Evolutionary conservation across 768 basidiomycete genomes (phyloP), one percentile per base, ranked within the genome.

Genomic region (Amanita polypyramis): DNA sequence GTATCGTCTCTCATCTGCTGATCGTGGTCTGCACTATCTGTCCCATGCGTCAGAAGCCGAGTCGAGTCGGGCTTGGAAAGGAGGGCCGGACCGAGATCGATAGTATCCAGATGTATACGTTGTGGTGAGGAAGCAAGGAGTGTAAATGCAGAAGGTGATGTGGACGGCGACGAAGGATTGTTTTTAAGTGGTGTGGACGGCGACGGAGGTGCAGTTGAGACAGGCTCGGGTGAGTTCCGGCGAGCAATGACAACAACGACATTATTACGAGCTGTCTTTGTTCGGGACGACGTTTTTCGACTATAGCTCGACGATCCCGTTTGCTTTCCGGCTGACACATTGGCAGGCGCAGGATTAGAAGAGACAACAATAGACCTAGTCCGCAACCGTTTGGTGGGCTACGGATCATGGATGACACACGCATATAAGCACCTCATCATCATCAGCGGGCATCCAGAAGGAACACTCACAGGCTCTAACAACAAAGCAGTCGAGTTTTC

Each of bases 21-120:
- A 14, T 29, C 25, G 27, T n/a, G 5, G 9, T 17, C 41, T 7
- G 8, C 4, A 15, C 12, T 12, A 42, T 42, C 25, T 25, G 41
- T 42, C 27, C 2, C 12, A 15, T 17, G 20, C 38, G 15, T 5
- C 41, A 23, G 27, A 23, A 3, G 21, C 19, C 41, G 41, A 12
- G 27, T 11, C 11, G 41, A 43, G 4, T 49, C 30, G 27, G 30
- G 5, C 5, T 41, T 29, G 29, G 47, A 49, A 6, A 33, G 38
- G 17, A 35, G 17, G 2, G 39, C n/a, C 4, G 38, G 39, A 34
- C 47, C 47, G 6, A 49, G 38, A 49, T 49, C 47, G 47, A 49
- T 49, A 7, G 42, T 41, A 21, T 49, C 47, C 20, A 49, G 47
- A 1, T 39, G 39, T 0, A 39, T 39, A 17, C 47, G 39, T 37